Conservation (phyloP, 257 asterid genomes). For the Ophiorrhiza pumila region DNA sequence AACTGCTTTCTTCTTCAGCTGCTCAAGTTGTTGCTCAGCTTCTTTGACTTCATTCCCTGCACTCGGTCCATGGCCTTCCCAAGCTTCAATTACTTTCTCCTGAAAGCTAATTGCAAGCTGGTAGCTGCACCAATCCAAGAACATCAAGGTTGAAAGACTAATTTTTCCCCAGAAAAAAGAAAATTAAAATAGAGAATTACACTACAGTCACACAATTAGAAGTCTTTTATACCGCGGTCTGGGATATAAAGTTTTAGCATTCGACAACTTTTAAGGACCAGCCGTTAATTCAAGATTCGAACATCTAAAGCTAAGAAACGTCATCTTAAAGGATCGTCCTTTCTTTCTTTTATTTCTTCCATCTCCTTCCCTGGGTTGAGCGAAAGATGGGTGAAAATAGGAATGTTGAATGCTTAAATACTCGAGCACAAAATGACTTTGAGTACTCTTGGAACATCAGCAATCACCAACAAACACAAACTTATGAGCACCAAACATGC, state of each 20-base stretch:
- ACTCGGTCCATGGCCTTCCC: slow-evolving; percentile 75
- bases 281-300: background rate
- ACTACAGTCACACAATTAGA: background rate
- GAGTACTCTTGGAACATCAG: background rate
- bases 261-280: background rate
- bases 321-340: background rate
- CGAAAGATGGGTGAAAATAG: background rate
- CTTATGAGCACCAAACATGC: background rate
- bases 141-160: background rate
- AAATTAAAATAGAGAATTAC: background rate
- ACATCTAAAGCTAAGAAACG: too few relatives aligned
- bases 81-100: slow-evolving; percentile 77
- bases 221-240: background rate
- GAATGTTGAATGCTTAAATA: background rate
- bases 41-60: slow-evolving; percentile 70
- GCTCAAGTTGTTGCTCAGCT: slow-evolving; percentile 58
- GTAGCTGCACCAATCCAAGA: slow-evolving; percentile 52
- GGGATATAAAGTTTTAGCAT: background rate
- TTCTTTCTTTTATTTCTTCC: background rate
- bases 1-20: slow-evolving; percentile 55
- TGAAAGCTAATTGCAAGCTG: slow-evolving; percentile 73
- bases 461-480: background rate
- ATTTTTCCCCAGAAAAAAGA: background rate
- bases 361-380: background rate
- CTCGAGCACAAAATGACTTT: background rate